Evolutionary conservation across 225 moss, liverwort and hornwort genomes (phyloP).

Genomic region (Polytrichum formosum): DNA sequence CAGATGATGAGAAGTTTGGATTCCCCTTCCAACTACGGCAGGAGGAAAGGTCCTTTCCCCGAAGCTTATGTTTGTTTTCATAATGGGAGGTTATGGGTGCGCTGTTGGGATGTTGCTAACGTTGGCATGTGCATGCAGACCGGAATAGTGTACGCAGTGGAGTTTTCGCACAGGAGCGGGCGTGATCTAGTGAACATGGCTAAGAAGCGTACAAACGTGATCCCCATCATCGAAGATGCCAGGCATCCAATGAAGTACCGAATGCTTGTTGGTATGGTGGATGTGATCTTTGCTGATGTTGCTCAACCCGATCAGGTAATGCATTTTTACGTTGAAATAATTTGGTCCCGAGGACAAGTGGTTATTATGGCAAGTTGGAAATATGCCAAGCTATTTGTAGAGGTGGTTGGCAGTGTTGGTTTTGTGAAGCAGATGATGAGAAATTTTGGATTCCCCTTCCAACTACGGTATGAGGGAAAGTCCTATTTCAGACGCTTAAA

Average conservation of each 20-base stretch:
- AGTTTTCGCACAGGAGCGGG: constrained; percentile 82
- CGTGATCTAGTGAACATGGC: constrained; percentile 91
- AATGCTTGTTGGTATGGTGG: constrained; percentile 95
- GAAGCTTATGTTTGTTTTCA: constrained; percentile 23
- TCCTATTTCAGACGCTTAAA: constrained; percentile 62
- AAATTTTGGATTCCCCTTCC: constrained; percentile 62
- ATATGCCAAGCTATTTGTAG: too few relatives aligned
- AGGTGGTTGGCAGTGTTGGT: not conserved
- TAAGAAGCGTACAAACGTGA: constrained; percentile 84
- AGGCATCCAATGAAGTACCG: constrained; percentile 83
- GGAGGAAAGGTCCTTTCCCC: constrained; percentile 61
- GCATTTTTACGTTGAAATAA: not conserved
- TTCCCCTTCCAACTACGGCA: constrained; percentile 53
- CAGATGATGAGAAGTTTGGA: constrained; percentile 56
- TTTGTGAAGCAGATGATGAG: constrained; percentile 50
- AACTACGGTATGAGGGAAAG: constrained; percentile 48
- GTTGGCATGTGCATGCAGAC: constrained; percentile 5
- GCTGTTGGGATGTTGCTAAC: too few relatives aligned
- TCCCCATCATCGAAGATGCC: constrained; percentile 91
- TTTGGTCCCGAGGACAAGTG: too few relatives aligned
- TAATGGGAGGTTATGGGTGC: too few relatives aligned
- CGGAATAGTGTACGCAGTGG: constrained; percentile 83
- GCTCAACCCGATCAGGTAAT: constrained; percentile 85
- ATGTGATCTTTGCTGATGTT: constrained; percentile 86
- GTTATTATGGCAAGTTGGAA: too few relatives aligned